Base-by-base conservation (phyloP, 108 stramenopile species). In the Cyclotella atomus region DNA sequence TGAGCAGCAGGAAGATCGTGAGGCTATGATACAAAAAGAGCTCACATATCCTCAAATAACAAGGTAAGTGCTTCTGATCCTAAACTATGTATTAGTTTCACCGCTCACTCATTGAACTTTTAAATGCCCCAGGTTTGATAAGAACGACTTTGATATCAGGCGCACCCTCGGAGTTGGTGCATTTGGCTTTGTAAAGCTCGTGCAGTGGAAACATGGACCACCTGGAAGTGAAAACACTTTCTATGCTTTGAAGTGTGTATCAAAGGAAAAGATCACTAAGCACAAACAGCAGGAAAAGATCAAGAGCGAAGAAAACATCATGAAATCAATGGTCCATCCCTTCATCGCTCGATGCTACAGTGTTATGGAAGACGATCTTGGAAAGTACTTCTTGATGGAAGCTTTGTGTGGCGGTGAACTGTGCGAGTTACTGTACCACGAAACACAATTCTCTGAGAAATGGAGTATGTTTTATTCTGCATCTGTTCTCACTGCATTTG, bases 391-490 rank as follows among this genome's bases (percentile, higher is more conserved):
- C 63, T 70, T 88, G 23, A 71, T 88, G 68, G 89, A 90, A 76
- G 80, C 86, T 27, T 54, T 88, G 49, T 83, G 80, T 57, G 89
- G 89, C 0, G 89, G 89, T 15, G 89, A 90, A 68, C 71, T 90
- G 29, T 90, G 86, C 75, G 86, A 85, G 28, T 49, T 83, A 38
- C 57, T 88, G 23, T 82, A 83, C 33, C 81, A 65, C 28, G 77
- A 78, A 64, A 43, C 68, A 7, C 63, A 79, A 62, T 84, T 90
- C 29, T 65, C 84, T 6, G 89, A 90, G 69, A 54, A 69, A 20
- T 83, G 82, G 79, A 70, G 75, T 15, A 79, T 83, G 54, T 87
- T 87, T 70, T 87, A 85, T 60, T 72, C 77, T 17, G 83, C 76
- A 14, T 85, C 77, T 27, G 89, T 90, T n/a, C 41, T 90, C 27